Evolutionary conservation across 2,329 filamentous ascomycete genomes (phyloP).

Genomic region (Pseudogymnoascus pannorum): DNA sequence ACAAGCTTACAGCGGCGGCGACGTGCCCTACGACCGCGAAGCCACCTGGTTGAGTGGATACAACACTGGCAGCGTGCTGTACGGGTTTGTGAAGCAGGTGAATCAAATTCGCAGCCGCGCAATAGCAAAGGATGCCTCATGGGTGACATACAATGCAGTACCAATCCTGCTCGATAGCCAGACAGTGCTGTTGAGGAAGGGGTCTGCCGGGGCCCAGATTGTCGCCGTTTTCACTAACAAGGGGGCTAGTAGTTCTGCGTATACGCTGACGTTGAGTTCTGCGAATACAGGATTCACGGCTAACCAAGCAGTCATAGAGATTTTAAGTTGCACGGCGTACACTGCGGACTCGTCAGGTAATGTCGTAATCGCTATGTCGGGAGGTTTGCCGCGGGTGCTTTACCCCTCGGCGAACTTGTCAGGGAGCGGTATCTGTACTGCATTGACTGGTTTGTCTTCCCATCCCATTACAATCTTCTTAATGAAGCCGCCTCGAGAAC

Average conservation of each 20-base stretch:
- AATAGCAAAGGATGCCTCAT: conserved; percentile 11
- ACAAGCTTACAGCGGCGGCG: conserved; percentile 37
- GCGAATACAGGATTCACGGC: conserved; percentile 32
- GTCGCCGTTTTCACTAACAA: conserved; percentile 33
- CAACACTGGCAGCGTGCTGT: conserved; percentile 31
- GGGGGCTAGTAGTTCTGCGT: conserved; percentile 26
- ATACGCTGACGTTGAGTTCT: conserved; percentile 27
- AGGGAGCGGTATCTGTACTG: conserved; percentile 28
- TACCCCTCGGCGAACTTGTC: conserved; percentile 26
- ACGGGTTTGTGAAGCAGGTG: conserved; percentile 28
- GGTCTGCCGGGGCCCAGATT: conserved; percentile 12
- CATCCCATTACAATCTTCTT: neutral
- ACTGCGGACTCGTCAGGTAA: conserved; percentile 35
- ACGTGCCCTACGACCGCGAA: conserved; percentile 36
- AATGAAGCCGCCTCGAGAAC: neutral
- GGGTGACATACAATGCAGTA: conserved; percentile 12
- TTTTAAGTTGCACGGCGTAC: conserved; percentile 35
- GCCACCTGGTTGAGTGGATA: conserved; percentile 36
- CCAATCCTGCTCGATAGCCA: conserved; percentile 15
- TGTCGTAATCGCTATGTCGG: conserved; percentile 33
- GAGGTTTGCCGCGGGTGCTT: conserved; percentile 35
- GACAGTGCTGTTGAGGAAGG: conserved; percentile 17
- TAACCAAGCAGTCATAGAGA: conserved; percentile 31
- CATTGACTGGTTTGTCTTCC: neutral
- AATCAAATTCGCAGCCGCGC: conserved; percentile 18